phyloP scores from a whole-genome alignment of 345 rosid species.

The Iberis pinnata region DNA sequence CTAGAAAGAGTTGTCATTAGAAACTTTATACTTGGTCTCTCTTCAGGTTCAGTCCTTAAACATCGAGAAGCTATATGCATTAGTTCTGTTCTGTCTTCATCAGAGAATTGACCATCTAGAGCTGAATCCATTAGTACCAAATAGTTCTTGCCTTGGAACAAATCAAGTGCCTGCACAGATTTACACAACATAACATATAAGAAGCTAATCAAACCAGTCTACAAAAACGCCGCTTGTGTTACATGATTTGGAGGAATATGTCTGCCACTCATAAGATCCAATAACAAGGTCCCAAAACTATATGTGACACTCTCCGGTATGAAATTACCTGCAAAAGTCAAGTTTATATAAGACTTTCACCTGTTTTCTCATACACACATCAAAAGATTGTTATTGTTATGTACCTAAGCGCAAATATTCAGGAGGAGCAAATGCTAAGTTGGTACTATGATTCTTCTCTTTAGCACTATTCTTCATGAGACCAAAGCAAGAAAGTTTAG shows the following conservation, averaged over 20 bases:
- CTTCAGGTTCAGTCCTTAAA: slow-evolving; percentile 80
- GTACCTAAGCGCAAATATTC: slow-evolving; percentile 79
- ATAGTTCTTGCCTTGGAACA: slow-evolving; percentile 83
- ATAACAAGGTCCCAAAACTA: slow-evolving; percentile 86
- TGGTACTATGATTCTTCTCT: slow-evolving; percentile 82
- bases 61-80: slow-evolving; percentile 83
- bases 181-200: slow-evolving; percentile 23
- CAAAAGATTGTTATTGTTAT: not conserved
- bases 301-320: slow-evolving; percentile 80
- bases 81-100: slow-evolving; percentile 90
- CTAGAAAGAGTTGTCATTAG: slow-evolving; percentile 65
- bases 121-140: slow-evolving; percentile 94
- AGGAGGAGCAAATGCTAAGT: slow-evolving; percentile 93
- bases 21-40: slow-evolving; percentile 86
- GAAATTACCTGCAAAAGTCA: slow-evolving; percentile 67
- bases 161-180: slow-evolving; percentile 72
- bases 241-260: slow-evolving; percentile 97
- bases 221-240: too few species aligned
- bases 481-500: slow-evolving; percentile 87
- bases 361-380: not conserved
- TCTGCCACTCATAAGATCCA: slow-evolving; percentile 91
- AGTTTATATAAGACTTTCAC: slow-evolving; percentile 1
- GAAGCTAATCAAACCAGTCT: slow-evolving; percentile 12
- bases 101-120: slow-evolving; percentile 85
- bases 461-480: slow-evolving; percentile 84